Evolutionary conservation across 2,329 filamentous ascomycete genomes (phyloP).

Genomic region (Ceratocystis eucalypticola): DNA sequence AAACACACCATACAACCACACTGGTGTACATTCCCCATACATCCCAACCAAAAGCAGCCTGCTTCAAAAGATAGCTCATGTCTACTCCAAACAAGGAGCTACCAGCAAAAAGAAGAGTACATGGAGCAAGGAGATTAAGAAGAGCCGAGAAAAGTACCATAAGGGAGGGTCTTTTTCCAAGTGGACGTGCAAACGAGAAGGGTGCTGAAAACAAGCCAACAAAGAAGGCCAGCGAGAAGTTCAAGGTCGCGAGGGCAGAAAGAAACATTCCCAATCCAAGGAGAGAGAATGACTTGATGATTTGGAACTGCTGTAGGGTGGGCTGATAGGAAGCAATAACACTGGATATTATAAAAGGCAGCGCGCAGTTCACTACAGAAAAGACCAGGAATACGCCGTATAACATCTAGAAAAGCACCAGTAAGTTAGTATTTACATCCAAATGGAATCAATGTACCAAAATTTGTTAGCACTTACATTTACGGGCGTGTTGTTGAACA

Average conservation of each 20-base stretch:
- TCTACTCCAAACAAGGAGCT: slow-evolving; percentile 30
- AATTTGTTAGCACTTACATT: slow-evolving; percentile 37
- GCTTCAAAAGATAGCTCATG: slow-evolving; percentile 47
- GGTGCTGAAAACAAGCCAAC: slow-evolving; percentile 68
- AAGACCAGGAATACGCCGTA: slow-evolving; percentile 46
- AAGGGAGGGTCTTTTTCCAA: slow-evolving; percentile 30
- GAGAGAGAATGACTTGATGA: slow-evolving; percentile 85
- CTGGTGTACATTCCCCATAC: slow-evolving; percentile 83
- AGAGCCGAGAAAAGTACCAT: slow-evolving; percentile 29
- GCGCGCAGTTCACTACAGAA: slow-evolving; percentile 37
- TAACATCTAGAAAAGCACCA: slow-evolving; percentile 37
- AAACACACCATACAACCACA: slow-evolving; percentile 83
- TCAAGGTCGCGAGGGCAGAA: slow-evolving; percentile 82
- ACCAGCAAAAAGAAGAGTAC: slow-evolving; percentile 38
- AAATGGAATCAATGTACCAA: background rate
- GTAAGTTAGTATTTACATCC: background rate
- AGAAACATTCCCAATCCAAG: slow-evolving; percentile 83
- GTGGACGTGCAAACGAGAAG: slow-evolving; percentile 56
- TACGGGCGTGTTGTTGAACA: slow-evolving; percentile 65
- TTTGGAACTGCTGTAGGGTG: slow-evolving; percentile 55
- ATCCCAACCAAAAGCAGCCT: slow-evolving; percentile 77
- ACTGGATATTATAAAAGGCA: slow-evolving; percentile 45
- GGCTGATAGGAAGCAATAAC: slow-evolving; percentile 40
- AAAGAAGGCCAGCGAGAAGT: slow-evolving; percentile 82
- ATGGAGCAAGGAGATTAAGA: slow-evolving; percentile 49